phyloP scores from a whole-genome alignment of 352 stramenopile genomes.

The Peronospora belbahrii region DNA sequence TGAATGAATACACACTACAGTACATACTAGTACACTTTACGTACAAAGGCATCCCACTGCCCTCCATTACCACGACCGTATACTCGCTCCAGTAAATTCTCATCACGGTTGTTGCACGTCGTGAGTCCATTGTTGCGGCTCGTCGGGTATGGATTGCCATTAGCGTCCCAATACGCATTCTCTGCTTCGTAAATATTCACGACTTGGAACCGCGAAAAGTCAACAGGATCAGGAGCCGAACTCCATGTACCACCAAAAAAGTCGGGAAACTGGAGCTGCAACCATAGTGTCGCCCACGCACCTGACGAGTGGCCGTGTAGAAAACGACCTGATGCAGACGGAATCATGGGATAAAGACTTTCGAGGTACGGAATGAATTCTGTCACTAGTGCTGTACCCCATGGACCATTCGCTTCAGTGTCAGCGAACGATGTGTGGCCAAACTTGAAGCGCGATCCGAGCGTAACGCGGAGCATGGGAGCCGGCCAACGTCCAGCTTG shows the following conservation, averaged over 20 bases:
- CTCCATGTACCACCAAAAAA: conserved; percentile 76
- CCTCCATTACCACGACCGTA: conserved; percentile 58
- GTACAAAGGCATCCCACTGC: conserved; percentile 75
- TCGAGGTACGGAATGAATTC: conserved; percentile 70
- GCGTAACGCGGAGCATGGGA: conserved; percentile 63
- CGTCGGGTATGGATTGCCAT: conserved; percentile 45
- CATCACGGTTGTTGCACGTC: conserved; percentile 56
- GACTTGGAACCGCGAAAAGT: conserved; percentile 61
- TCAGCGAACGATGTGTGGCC: conserved; percentile 74
- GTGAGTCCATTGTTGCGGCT: conserved; percentile 44
- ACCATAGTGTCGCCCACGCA: conserved; percentile 61
- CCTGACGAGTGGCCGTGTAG: conserved; percentile 70
- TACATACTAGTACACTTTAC: conserved; percentile 10
- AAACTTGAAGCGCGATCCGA: conserved; percentile 68
- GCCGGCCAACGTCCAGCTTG: conserved; percentile 41
- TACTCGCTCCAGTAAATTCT: conserved; percentile 64
- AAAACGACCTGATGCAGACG: conserved; percentile 33
- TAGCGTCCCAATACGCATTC: conserved; percentile 70
- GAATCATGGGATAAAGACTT: conserved; percentile 35
- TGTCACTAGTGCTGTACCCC: conserved; percentile 52
- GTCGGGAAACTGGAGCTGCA: conserved; percentile 63
- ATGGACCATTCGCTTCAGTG: conserved; percentile 53
- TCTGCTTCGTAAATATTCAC: conserved; percentile 63
- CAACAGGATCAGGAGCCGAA: conserved; percentile 58
- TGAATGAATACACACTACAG: not conserved